These are phyloP conservation scores for Globisporangium ultimum DNA, from an alignment of 352 stramenopile genomes.

Conservation along the genomic window DNA sequence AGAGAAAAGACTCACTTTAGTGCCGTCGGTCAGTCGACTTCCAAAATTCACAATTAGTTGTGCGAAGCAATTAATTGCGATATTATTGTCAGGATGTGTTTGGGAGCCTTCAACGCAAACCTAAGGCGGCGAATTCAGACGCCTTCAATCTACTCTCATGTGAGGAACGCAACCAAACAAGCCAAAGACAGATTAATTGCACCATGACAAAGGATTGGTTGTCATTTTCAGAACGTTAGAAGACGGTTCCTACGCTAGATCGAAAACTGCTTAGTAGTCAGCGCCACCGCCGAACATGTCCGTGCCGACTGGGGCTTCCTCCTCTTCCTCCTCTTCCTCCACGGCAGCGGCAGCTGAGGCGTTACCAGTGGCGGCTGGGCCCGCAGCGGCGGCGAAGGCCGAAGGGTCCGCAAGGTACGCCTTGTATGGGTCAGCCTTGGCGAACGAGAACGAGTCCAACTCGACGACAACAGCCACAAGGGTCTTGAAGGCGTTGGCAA, in stretches of 20 bases:
- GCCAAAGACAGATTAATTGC: slow-evolving; percentile 1
- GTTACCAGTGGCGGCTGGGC: slow-evolving; percentile 77
- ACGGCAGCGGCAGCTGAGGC: slow-evolving; percentile 51
- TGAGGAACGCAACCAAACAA: background rate
- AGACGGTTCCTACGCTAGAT: slow-evolving; percentile 3
- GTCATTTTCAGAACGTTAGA: slow-evolving; percentile 19
- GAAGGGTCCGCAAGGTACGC: slow-evolving; percentile 93
- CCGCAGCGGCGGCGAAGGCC: slow-evolving; percentile 89
- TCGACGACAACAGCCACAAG: slow-evolving; percentile 95
- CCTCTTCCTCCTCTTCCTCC: slow-evolving; percentile 69
- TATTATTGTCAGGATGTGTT: background rate
- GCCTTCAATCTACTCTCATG: background rate
- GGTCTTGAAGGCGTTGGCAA: slow-evolving; percentile 99
- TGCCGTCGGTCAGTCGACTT: background rate
- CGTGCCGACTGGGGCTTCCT: slow-evolving; percentile 79
- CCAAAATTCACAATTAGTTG: no score
- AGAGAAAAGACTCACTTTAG: background rate
- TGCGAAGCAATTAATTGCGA: no score
- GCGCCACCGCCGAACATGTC: slow-evolving; percentile 82
- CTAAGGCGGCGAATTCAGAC: background rate
- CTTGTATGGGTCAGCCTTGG: slow-evolving; percentile 97
- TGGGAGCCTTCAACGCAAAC: background rate
- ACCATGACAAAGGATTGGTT: slow-evolving; percentile 4
- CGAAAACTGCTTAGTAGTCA: slow-evolving; percentile 60
- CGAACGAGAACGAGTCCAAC: slow-evolving; percentile 96